Evolutionary conservation across 768 basidiomycete genomes (phyloP), one percentile per base, ranked within the genome.

Genomic region (Lactarius tabidus): DNA sequence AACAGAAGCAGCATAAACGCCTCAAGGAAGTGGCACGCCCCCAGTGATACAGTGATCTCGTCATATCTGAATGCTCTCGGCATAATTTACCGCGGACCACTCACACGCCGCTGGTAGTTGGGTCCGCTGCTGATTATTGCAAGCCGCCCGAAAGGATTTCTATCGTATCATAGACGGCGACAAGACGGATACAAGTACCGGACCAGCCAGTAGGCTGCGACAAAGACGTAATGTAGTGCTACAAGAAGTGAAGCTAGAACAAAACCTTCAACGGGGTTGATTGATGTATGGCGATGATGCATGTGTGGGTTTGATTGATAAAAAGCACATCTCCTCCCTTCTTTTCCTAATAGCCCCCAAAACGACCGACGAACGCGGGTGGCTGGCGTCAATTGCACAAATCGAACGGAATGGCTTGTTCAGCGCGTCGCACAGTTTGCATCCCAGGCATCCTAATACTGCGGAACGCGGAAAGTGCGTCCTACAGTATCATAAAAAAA

Each of bases 401-500:
- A 26, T 65, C 69, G 23, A 69, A 65, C 3, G 59, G 60, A 54
- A 68, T 57, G 38, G 41, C 41, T 20, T 53, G 54, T 35, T 65
- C 63, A 20, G 64, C 60, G 17, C 61, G 59, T 20, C 53, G 55
- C 31, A 61, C 58, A 10, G 45, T 60, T 52, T 64, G 67, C 35
- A 38, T 20, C 20, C 64, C 52, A 18, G 48, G 67, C 60, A 52
- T 57, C 33, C 58, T n/a, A n/a, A n/a, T 43, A 35, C 53, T 58
- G 28, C 67, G 67, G 23, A 70, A 31, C 12, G 63, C 38, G 31
- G 18, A 51, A 23, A 65, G 26, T 12, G 51, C 23, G 29, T 65
- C 60, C 67, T 68, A n/a, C n/a, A n/a, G n/a, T n/a, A n/a, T n/a
- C n/a, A n/a, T n/a, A n/a, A 17, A 45, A 45, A 45, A 45, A n/a